phyloP scores from a whole-genome alignment of 805 yeast species.

The Candida vartiovaarae region DNA sequence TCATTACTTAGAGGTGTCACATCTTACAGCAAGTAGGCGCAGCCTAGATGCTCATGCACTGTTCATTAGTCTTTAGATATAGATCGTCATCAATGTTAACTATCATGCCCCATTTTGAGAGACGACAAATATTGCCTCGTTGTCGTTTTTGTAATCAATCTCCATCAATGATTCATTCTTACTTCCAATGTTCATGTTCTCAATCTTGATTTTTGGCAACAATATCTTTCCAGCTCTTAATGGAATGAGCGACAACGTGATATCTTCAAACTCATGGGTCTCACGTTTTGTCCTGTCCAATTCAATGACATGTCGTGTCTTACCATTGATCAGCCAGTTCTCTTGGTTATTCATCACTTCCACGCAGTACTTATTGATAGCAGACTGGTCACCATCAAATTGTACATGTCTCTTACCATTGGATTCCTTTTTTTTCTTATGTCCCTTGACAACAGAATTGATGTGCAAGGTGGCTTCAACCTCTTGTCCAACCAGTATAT shows the following conservation, averaged over 20 bases:
- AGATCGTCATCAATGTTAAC: no score
- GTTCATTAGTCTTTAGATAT: background rate
- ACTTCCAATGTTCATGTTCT: slow-evolving; percentile 22
- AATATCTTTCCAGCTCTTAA: slow-evolving; percentile 65
- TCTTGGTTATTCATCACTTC: slow-evolving; percentile 50
- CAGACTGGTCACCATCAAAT: slow-evolving; percentile 15
- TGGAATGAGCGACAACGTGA: slow-evolving; percentile 54
- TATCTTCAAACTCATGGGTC: slow-evolving; percentile 13
- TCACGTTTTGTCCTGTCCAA: slow-evolving; percentile 22
- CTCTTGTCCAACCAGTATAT: slow-evolving; percentile 53
- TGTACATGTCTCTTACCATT: slow-evolving; percentile 15
- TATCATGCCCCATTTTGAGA: slow-evolving; percentile 36
- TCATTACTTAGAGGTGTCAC: slow-evolving; percentile 37
- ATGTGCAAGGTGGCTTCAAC: slow-evolving; percentile 37
- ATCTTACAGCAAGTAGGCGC: slow-evolving; percentile 1
- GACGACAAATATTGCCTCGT: slow-evolving; percentile 62
- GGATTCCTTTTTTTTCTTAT: background rate
- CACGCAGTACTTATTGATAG: slow-evolving; percentile 33
- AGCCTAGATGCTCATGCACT: background rate
- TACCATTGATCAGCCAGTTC: slow-evolving; percentile 77
- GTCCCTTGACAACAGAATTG: slow-evolving; percentile 26
- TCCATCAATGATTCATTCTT: slow-evolving; percentile 41
- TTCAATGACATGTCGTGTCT: slow-evolving; percentile 45
- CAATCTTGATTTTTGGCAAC: slow-evolving; percentile 56
- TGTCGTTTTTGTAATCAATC: slow-evolving; percentile 58